These are phyloP conservation scores for Pisolithus orientalis DNA, from an alignment of 768 basidiomycete genomes.

Conservation along the genomic window DNA sequence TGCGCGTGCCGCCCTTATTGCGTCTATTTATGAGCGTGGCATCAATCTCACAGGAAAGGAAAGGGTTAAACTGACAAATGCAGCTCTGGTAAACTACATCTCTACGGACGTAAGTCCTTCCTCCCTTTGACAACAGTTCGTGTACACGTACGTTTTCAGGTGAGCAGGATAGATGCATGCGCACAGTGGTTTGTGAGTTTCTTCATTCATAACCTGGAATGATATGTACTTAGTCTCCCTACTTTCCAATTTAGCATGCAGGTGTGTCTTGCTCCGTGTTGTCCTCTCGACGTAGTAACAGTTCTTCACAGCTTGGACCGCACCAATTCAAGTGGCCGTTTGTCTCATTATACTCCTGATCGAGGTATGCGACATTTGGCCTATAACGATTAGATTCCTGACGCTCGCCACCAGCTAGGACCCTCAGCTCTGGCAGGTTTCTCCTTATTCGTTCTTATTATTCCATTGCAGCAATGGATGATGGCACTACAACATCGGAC, in stretches of 20 bases:
- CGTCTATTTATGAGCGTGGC: constrained; percentile 64
- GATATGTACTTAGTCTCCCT: neutral
- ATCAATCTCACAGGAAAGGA: constrained; percentile 62
- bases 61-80: constrained; percentile 55
- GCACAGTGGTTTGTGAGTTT: constrained; percentile 68
- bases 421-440: constrained; percentile 69
- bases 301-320: constrained; percentile 47
- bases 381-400: neutral
- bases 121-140: no score
- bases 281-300: neutral
- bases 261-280: constrained; percentile 17
- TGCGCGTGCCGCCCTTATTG: constrained; percentile 59
- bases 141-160: constrained; percentile 23
- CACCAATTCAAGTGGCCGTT: constrained; percentile 59
- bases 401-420: constrained; percentile 41
- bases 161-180: constrained; percentile 51
- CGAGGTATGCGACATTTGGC: constrained; percentile 33
- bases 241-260: constrained; percentile 31
- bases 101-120: constrained; percentile 52
- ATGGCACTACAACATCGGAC: constrained; percentile 54
- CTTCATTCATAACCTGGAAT: neutral
- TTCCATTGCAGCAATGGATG: constrained; percentile 56
- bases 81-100: constrained; percentile 53
- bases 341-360: constrained; percentile 55
- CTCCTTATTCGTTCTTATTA: constrained; percentile 54